Conservation (phyloP, 2,329 filamentous ascomycete species). For the Fulvia fulva region DNA sequence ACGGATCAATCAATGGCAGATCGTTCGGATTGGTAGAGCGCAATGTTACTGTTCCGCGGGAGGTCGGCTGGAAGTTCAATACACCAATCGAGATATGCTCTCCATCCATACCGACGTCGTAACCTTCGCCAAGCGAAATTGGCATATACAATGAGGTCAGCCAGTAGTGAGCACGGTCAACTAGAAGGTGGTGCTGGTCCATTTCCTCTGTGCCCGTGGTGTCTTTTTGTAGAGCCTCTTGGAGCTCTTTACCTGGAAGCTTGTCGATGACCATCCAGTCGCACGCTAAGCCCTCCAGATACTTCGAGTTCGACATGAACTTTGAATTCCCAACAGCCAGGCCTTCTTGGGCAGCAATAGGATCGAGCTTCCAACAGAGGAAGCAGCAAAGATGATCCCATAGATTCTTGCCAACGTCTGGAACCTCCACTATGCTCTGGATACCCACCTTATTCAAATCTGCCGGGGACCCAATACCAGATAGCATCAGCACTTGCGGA, state of each 20-base stretch:
- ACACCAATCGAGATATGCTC: slow-evolving; percentile 1
- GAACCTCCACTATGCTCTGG: slow-evolving; percentile 52
- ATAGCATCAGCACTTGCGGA: slow-evolving; percentile 52
- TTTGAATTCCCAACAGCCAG: not conserved
- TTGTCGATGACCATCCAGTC: slow-evolving; percentile 1
- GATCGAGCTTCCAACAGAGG: slow-evolving; percentile 2
- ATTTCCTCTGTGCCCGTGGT: not conserved
- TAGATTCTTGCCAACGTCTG: slow-evolving; percentile 59
- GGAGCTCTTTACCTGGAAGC: not conserved
- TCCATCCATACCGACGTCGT: not conserved
- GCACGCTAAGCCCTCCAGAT: not conserved
- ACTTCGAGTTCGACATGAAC: not conserved
- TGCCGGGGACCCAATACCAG: slow-evolving; percentile 53
- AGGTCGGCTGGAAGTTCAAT: slow-evolving; percentile 18
- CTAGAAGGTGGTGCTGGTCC: not conserved
- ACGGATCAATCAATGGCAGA: slow-evolving; percentile 54
- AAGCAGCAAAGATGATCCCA: slow-evolving; percentile 46
- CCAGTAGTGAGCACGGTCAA: not conserved
- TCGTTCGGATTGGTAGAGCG: slow-evolving; percentile 60
- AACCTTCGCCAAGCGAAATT: not conserved
- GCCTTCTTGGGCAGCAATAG: not conserved
- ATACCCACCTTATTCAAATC: slow-evolving; percentile 53
- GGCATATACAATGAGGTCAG: not conserved
- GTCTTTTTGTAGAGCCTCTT: not conserved
- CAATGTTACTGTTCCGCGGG: slow-evolving; percentile 57